Evolutionary conservation across 345 rosid genomes (phyloP), one percentile per base, ranked within the genome.

Genomic region (Xanthoceras sorbifolium): DNA sequence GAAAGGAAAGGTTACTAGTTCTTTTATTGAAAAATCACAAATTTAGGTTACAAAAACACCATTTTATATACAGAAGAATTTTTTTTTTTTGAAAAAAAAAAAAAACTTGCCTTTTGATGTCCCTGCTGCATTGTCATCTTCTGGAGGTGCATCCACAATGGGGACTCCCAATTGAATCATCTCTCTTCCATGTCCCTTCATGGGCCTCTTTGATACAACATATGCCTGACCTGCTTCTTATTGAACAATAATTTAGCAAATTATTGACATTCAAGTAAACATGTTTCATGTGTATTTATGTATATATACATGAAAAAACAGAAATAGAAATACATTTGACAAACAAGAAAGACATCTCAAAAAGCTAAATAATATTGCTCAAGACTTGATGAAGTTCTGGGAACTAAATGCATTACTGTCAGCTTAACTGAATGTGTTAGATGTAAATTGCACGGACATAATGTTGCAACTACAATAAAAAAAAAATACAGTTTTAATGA

Each of bases 141-240:
- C 98, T 20, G 85, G 83, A 46, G 93, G 94, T 65, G 82, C 81
- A 81, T 96, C 97, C 5, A 83, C 92, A 63, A 94, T 88, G 31
- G 97, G 95, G 40, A 89, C 82, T 69, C 99, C 99, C 36, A 96
- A 77, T 52, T 96, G 99, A 82, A 96, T 94, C 88, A 86, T 89
- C 93, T 93, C 99, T 59, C 98, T 90, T 50, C 99, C 99, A 77
- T 83, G 99, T 78, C 98, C 99, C 80, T 84, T 92, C 81, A 81
- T 87, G 46, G 98, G 99, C 76, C 93, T 86, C 85, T 89, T 93
- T 25, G 89, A 83, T 62, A 73, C 80, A 76, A 89, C 81, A 85
- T 89, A 96, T 54, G 94, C 85, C 52, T 87, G 95, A 78, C 97
- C 99, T 93, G 92, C 77, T 80, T 86, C 76, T 61, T 72, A 66